Evolutionary conservation across 257 asterid species (phyloP), one percentile per base, ranked within the genome.

Genomic region (Solanum appendiculatum): DNA sequence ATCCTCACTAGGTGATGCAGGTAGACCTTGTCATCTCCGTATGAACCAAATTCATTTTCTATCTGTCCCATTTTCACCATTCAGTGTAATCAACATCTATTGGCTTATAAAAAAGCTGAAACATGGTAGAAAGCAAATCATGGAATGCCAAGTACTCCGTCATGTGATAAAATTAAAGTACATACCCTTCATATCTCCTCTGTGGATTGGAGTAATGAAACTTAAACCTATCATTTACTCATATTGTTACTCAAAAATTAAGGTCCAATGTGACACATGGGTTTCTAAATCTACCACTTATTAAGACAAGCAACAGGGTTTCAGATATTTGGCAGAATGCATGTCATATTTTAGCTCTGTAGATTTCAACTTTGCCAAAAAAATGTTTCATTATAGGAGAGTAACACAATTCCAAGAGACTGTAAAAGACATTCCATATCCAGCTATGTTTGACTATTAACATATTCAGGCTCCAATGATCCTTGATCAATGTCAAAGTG

Each of bases 21-120:
- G 95, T 97, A 97, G 33, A 93, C 94, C 93, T 93, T 93, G 91
- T 97, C 99, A 84, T 93, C 93, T 33, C 98, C 98, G 63, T 92
- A 95, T 44, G 99, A 97, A 91, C 99, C 99, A 90, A 91, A 97
- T 92, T 97, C 99, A 88, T 97, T 97, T 91, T 97, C 99, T 88
- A 97, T 93, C 99, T 97, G 96, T 89, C 86, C 88, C 85, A 85
- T 63, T 82, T 46, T 80, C 85, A 29, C 77, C 88, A 69, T 68
- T 91, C 89, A 88, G 91, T 86, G 87, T 78, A 86, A 86, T 60
- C 83, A 74, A 84, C 73, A 85, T 73, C 77, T 48, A 86, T 37
- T 60, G 46, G 70, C 63, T 37, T 86, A 83, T 90, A 80, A 82
- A 46, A 44, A 25, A 42, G 39, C 85, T 64, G 66, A 88, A 85